A percentile compares a stretch with the other conserved stretches of the same genome.
These are phyloP conservation scores for Acacia concinna DNA, from an alignment of 331 rosid genomes.

Conservation along the genomic window DNA sequence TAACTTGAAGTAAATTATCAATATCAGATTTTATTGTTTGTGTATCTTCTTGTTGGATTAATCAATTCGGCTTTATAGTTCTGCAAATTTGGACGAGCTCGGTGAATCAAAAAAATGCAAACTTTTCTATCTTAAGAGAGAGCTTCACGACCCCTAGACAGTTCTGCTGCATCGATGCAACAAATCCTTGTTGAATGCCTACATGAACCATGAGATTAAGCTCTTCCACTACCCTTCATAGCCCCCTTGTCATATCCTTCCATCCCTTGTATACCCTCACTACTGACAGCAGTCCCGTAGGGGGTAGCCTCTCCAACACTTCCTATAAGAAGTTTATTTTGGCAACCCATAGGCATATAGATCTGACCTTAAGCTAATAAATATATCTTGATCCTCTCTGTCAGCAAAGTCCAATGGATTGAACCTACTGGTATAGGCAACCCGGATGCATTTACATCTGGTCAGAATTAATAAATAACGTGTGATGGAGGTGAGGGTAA, in stretches of 20 bases:
- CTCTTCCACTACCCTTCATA: conserved; percentile 82
- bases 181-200: conserved; percentile 64
- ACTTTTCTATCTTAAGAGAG: conserved; percentile 86
- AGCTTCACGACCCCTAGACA: conserved; percentile 77
- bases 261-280: conserved; percentile 83
- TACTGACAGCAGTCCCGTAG: conserved; percentile 66
- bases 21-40: conserved; percentile 3
- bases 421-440: conserved; percentile 38
- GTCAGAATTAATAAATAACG: too few species aligned
- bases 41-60: not conserved
- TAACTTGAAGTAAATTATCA: not conserved
- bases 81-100: conserved; percentile 40
- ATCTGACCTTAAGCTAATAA: conserved; percentile 40
- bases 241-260: conserved; percentile 62
- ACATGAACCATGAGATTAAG: conserved; percentile 73
- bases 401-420: conserved; percentile 37
- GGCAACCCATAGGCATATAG: conserved; percentile 57
- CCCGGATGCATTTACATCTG: too few species aligned
- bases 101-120: conserved; percentile 29
- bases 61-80: conserved; percentile 21
- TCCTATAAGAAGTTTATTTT: conserved; percentile 58
- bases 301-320: conserved; percentile 72
- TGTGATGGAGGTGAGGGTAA: conserved; percentile 60
- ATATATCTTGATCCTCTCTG: conserved; percentile 19
- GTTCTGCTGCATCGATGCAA: conserved; percentile 77